Conservation (phyloP, 2,329 filamentous ascomycete species). For the Hypoxylon sp. region DNA sequence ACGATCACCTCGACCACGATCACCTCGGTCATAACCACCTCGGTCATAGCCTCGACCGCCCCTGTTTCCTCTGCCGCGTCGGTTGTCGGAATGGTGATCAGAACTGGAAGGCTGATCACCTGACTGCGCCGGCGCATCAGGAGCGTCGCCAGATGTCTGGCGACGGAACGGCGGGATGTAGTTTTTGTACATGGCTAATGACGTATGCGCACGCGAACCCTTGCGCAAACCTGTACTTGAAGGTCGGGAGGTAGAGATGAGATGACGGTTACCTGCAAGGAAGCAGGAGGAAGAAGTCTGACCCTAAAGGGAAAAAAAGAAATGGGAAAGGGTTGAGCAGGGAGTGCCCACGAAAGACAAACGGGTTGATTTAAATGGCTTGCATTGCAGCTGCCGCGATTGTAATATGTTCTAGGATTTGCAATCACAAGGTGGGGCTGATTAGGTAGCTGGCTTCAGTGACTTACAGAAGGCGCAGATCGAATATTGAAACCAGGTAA, state of each 20-base stretch:
- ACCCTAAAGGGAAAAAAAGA: not conserved
- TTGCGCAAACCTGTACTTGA: not conserved
- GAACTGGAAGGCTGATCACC: constrained; percentile 2
- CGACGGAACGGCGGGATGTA: constrained; percentile 41
- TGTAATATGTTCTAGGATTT: not conserved
- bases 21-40: constrained; percentile 6
- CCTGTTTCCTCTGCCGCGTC: constrained; percentile 14
- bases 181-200: constrained; percentile 24
- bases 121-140: constrained; percentile 11
- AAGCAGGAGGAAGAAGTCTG: not conserved
- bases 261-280: not conserved
- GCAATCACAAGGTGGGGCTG: constrained; percentile 1
- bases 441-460: not conserved
- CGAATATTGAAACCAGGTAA: not conserved
- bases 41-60: constrained; percentile 1
- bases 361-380: not conserved
- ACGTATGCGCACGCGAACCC: not conserved
- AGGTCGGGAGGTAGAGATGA: not conserved
- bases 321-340: not conserved
- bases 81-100: constrained; percentile 1
- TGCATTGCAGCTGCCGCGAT: constrained; percentile 1
- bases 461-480: not conserved
- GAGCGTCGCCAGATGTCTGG: constrained; percentile 7
- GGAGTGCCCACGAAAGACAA: not conserved
- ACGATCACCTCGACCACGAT: constrained; percentile 3